Percentiles rank a stretch among this genome's conserved stretches.
phyloP scores from a whole-genome alignment of 345 rosid species.

The Salix viminalis region DNA sequence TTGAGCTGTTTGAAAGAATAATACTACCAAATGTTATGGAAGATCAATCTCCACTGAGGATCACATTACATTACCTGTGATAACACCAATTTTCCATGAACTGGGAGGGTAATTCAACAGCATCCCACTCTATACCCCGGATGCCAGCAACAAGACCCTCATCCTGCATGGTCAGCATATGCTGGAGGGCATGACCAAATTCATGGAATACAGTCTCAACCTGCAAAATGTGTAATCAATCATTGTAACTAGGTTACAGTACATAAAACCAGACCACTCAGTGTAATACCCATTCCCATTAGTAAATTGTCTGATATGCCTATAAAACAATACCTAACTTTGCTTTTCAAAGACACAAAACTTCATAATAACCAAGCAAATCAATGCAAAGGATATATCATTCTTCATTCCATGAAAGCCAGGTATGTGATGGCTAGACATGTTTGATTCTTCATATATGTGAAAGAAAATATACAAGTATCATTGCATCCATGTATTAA shows the following conservation, averaged over 20 bases:
- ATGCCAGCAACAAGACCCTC: slow-evolving; percentile 91
- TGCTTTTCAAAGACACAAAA: too few relatives aligned
- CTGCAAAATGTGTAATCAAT: slow-evolving; percentile 34
- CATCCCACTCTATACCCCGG: slow-evolving; percentile 91
- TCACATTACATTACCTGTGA: slow-evolving; percentile 54
- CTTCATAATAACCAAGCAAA: background rate
- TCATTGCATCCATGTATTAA: background rate
- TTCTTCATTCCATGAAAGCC: background rate
- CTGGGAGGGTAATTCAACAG: slow-evolving; percentile 89
- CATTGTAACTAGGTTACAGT: background rate
- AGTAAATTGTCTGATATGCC: background rate
- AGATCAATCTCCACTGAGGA: background rate
- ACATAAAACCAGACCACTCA: slow-evolving; percentile 3
- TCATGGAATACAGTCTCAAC: slow-evolving; percentile 96
- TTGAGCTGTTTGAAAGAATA: background rate
- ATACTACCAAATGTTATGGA: background rate
- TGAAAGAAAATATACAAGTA: background rate
- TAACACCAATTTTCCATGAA: slow-evolving; percentile 99
- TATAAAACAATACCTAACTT: background rate
- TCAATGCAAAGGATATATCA: background rate
- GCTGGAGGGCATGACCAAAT: slow-evolving; percentile 96
- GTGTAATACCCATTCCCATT: background rate
- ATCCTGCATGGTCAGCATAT: slow-evolving; percentile 85
- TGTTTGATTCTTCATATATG: background rate
- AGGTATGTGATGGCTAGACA: background rate